phyloP scores from a whole-genome alignment of 768 basidiomycete species.

The Termitomyces heimii region DNA sequence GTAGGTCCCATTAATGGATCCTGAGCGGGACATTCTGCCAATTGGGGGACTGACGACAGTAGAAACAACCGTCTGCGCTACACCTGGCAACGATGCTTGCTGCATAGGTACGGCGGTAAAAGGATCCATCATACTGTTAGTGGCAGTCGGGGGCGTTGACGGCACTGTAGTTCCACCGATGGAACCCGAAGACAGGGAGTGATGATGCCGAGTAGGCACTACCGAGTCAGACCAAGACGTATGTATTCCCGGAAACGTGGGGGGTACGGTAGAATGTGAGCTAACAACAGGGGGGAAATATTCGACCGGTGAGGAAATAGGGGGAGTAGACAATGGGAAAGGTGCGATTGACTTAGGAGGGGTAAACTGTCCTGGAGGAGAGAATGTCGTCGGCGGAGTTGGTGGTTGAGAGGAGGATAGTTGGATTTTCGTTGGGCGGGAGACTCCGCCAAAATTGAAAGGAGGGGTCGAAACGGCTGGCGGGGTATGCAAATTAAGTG shows the following conservation, averaged over 20 bases:
- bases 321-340: constrained; percentile 19
- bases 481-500: constrained; percentile 21
- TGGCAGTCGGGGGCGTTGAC: constrained; percentile 11
- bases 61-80: constrained; percentile 7
- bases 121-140: constrained; percentile 12
- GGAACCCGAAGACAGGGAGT: constrained; percentile 36
- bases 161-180: constrained; percentile 18
- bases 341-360: constrained; percentile 15
- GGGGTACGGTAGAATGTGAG: constrained; percentile 8
- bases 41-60: constrained; percentile 29
- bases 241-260: constrained; percentile 25
- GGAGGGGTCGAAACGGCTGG: constrained; percentile 8
- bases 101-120: constrained; percentile 14
- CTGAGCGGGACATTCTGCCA: constrained; percentile 53
- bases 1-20: constrained; percentile 45
- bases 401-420: constrained; percentile 30
- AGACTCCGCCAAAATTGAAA: constrained; percentile 12
- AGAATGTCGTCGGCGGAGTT: constrained; percentile 27
- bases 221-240: constrained; percentile 35
- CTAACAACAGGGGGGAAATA: constrained; percentile 13
- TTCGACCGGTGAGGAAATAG: constrained; percentile 15
- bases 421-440: constrained; percentile 13
- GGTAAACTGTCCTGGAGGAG: constrained; percentile 22
- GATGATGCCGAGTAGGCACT: constrained; percentile 33
- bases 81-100: constrained; percentile 16